phyloP scores from a whole-genome alignment of 2,329 filamentous ascomycete species.

The Colletotrichum sp. region DNA sequence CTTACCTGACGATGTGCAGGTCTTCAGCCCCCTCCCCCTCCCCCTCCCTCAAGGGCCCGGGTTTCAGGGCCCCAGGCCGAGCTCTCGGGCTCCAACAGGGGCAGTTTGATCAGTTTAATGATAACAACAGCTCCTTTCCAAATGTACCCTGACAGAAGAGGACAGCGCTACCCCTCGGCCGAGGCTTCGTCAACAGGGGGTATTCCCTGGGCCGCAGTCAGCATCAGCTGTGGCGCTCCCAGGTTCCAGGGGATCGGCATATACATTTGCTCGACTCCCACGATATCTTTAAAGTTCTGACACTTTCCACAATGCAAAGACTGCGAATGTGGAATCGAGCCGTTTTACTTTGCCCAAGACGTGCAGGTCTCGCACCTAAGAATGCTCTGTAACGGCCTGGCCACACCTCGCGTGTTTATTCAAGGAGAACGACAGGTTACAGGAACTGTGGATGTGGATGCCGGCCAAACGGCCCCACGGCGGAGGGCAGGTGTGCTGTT shows the following conservation, averaged over 20 bases:
- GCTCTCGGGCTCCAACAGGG: background rate
- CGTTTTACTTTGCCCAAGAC: background rate
- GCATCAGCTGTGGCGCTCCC: background rate
- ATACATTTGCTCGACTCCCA: background rate
- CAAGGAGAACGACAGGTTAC: background rate
- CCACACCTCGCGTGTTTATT: background rate
- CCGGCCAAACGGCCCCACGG: background rate
- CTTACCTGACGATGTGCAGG: background rate
- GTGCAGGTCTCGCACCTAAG: background rate
- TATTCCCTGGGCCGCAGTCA: background rate
- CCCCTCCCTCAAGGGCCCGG: background rate
- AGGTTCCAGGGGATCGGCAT: background rate
- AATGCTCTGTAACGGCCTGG: background rate
- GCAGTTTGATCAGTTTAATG: background rate
- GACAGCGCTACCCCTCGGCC: background rate
- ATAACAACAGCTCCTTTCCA: background rate
- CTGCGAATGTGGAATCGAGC: background rate
- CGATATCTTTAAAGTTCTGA: constrained; percentile 13
- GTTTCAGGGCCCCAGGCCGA: background rate
- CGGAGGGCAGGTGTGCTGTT: background rate
- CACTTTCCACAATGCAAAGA: background rate
- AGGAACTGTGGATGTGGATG: background rate
- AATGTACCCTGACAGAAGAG: background rate
- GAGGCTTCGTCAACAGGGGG: background rate
- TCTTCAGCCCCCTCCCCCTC: background rate